These are phyloP conservation scores for Malus hybrid DNA, from an alignment of 331 rosid species.

Conservation along the genomic window DNA sequence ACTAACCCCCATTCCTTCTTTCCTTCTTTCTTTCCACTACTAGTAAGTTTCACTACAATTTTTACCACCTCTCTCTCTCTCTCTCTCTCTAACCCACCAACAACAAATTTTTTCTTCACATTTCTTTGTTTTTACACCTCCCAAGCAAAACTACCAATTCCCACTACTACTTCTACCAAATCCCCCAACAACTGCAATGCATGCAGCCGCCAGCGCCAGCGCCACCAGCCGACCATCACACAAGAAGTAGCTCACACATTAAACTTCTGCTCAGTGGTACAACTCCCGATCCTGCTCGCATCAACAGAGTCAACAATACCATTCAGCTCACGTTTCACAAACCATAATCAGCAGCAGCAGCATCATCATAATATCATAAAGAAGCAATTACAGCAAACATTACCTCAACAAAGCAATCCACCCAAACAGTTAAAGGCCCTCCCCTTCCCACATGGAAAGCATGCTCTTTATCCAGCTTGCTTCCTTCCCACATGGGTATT, in stretches of 20 bases:
- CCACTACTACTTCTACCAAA: not conserved
- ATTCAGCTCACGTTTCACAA: not conserved
- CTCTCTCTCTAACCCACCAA: not conserved
- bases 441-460: constrained; percentile 16
- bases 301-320: not conserved
- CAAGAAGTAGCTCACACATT: not conserved
- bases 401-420: not conserved
- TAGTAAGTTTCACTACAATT: not conserved
- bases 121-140: constrained; percentile 4
- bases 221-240: not conserved
- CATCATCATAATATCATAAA: not conserved
- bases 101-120: not conserved
- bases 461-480: constrained; percentile 15
- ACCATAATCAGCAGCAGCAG: not conserved
- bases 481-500: not conserved
- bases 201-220: no score
- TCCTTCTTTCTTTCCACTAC: not conserved
- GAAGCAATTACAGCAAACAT: not conserved
- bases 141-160: constrained; percentile 10
- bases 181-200: no score
- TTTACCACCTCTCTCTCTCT: no score
- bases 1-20: no score
- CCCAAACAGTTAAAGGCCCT: not conserved
- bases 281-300: not conserved
- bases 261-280: not conserved